Evolutionary conservation across 129 eudicot genomes (phyloP).

Genomic region (Oenanthe sinensis): DNA sequence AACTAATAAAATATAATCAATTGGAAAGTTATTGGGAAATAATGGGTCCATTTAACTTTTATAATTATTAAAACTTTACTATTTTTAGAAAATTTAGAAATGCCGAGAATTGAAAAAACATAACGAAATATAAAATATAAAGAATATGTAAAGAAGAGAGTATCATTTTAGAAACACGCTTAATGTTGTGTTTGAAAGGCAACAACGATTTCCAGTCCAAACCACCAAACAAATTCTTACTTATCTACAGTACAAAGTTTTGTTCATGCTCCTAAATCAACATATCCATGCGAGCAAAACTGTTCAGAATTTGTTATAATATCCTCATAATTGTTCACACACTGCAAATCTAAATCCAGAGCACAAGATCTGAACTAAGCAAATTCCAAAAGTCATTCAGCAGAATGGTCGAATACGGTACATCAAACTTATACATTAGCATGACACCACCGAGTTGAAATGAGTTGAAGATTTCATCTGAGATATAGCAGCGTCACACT

Average conservation of each 20-base stretch:
- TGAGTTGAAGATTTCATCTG: slow-evolving; percentile 29
- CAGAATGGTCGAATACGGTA: not conserved
- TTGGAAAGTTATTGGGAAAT: too few species aligned
- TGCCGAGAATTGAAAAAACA: too few species aligned
- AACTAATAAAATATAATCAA: too few species aligned
- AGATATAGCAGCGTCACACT: slow-evolving; percentile 38
- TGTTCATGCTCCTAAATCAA: not conserved
- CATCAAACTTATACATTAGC: slow-evolving; percentile 21
- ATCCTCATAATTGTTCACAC: not conserved
- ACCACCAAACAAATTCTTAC: not conserved
- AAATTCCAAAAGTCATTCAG: not conserved
- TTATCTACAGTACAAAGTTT: not conserved
- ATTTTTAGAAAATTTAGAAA: too few species aligned
- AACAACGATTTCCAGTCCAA: not conserved
- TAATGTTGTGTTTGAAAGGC: not conserved
- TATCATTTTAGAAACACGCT: not conserved
- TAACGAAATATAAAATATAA: too few species aligned
- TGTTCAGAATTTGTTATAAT: slow-evolving; percentile 1
- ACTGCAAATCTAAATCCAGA: not conserved
- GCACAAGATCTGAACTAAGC: not conserved
- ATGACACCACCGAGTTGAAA: slow-evolving; percentile 36
- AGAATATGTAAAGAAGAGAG: too few species aligned
- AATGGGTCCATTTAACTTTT: too few species aligned
- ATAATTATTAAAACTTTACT: too few species aligned
- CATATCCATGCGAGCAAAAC: not conserved